phyloP scores from a whole-genome alignment of 148 eudicot species.

The Oxyria digyna region DNA sequence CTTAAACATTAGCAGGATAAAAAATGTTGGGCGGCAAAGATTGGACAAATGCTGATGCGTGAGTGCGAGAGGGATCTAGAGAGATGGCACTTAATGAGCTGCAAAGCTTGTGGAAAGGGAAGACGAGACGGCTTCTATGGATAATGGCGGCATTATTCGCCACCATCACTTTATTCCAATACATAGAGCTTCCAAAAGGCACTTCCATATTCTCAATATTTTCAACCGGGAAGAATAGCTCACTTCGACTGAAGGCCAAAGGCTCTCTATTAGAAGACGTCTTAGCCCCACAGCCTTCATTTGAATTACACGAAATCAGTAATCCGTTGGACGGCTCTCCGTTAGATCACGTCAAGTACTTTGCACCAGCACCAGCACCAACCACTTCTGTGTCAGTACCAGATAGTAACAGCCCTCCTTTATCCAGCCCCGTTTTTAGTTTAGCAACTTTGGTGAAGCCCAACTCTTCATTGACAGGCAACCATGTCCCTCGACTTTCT shows the following conservation, averaged over 20 bases:
- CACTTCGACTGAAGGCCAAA: neutral
- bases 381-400: neutral
- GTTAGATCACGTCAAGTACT: neutral
- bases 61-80: neutral
- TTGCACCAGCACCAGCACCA: neutral
- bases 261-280: neutral
- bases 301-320: no score
- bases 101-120: conserved; percentile 2
- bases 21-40: neutral
- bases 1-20: neutral
- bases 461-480: neutral
- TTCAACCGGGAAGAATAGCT: neutral
- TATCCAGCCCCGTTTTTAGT: neutral
- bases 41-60: neutral
- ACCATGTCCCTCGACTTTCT: neutral
- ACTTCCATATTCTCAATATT: neutral
- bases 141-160: neutral
- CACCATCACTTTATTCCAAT: neutral
- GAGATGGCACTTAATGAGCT: conserved; percentile 1
- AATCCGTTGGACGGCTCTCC: neutral
- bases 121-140: conserved; percentile 7
- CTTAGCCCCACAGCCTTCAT: neutral
- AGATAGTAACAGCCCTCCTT: neutral
- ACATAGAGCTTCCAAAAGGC: neutral
- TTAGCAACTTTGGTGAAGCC: neutral